These are phyloP conservation scores for Aspergillus cejpii DNA, from an alignment of 2,329 filamentous ascomycete species.

Conservation along the genomic window DNA sequence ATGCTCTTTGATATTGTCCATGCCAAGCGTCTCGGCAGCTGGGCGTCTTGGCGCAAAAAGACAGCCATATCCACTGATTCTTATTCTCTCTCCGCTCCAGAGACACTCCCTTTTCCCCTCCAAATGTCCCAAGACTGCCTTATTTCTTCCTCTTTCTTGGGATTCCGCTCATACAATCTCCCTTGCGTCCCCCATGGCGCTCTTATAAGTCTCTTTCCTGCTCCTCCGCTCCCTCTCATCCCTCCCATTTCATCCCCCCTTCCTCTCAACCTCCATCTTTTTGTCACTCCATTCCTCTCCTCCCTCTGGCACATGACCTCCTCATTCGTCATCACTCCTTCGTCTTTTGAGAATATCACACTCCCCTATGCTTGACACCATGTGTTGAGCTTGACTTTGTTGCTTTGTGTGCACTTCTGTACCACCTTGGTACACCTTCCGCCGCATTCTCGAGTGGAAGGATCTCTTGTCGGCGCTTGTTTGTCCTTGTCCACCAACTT, in stretches of 20 bases:
- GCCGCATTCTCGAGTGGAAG: slow-evolving; percentile 15
- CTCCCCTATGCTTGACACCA: slow-evolving; percentile 19
- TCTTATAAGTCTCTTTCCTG: slow-evolving; percentile 16
- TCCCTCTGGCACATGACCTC: slow-evolving; percentile 6
- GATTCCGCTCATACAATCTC: slow-evolving; percentile 18
- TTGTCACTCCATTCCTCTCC: slow-evolving; percentile 6
- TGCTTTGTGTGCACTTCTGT: slow-evolving; percentile 18
- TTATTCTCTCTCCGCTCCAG: slow-evolving; percentile 18
- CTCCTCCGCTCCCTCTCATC: slow-evolving; percentile 7
- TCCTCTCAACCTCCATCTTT: slow-evolving; percentile 4
- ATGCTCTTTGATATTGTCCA: slow-evolving; percentile 13
- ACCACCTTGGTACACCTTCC: slow-evolving; percentile 16
- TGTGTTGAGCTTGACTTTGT: slow-evolving; percentile 21
- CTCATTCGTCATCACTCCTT: slow-evolving; percentile 2
- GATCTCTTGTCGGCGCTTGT: slow-evolving; percentile 14
- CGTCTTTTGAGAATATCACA: not conserved
- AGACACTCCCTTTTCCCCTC: slow-evolving; percentile 4
- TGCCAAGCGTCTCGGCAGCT: slow-evolving; percentile 32
- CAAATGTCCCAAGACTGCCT: slow-evolving; percentile 9
- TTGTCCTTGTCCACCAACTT: slow-evolving; percentile 15
- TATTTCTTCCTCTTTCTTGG: slow-evolving; percentile 13
- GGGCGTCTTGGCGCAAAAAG: slow-evolving; percentile 25
- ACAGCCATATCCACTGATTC: slow-evolving; percentile 8
- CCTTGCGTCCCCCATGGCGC: slow-evolving; percentile 14
- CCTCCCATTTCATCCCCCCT: not conserved